Conservation (phyloP, 2,329 filamentous ascomycete genomes). For the Aspergillus aculeatus region DNA sequence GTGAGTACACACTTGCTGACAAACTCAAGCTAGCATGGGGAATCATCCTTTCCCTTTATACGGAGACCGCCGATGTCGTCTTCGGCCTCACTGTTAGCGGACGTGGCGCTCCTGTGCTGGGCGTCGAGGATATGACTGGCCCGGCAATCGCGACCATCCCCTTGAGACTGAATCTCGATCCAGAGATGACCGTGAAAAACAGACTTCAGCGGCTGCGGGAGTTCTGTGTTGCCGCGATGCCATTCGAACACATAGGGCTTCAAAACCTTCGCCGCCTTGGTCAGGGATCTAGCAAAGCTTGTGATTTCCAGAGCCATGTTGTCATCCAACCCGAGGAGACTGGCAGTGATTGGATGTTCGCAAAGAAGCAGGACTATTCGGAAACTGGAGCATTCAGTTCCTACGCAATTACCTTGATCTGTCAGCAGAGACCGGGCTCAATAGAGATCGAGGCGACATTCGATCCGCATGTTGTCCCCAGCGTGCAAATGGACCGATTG, state of each 20-base stretch:
- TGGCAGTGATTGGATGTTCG: neutral
- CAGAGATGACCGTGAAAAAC: constrained; percentile 35
- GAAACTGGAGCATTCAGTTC: constrained; percentile 8
- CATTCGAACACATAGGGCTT: constrained; percentile 58
- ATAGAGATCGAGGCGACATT: constrained; percentile 4
- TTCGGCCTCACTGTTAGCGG: constrained; percentile 9
- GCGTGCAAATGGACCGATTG: constrained; percentile 11
- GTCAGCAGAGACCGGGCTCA: neutral
- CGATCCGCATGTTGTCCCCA: constrained; percentile 7
- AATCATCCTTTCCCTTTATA: constrained; percentile 3
- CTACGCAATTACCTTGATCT: constrained; percentile 9
- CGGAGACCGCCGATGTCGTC: constrained; percentile 2
- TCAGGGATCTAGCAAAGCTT: constrained; percentile 39
- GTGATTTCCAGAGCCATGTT: constrained; percentile 43
- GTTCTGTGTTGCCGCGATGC: constrained; percentile 53
- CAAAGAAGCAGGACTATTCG: neutral
- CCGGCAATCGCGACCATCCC: constrained; percentile 11
- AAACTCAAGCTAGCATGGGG: constrained; percentile 10
- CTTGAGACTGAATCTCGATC: constrained; percentile 1
- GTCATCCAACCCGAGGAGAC: constrained; percentile 30
- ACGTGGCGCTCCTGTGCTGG: neutral
- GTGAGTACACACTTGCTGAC: neutral
- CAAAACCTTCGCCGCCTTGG: constrained; percentile 51
- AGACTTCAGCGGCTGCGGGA: constrained; percentile 56
- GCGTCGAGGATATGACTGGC: constrained; percentile 8